phyloP scores from a whole-genome alignment of 2,329 filamentous ascomycete species.

The Aspergillus amoenus region DNA sequence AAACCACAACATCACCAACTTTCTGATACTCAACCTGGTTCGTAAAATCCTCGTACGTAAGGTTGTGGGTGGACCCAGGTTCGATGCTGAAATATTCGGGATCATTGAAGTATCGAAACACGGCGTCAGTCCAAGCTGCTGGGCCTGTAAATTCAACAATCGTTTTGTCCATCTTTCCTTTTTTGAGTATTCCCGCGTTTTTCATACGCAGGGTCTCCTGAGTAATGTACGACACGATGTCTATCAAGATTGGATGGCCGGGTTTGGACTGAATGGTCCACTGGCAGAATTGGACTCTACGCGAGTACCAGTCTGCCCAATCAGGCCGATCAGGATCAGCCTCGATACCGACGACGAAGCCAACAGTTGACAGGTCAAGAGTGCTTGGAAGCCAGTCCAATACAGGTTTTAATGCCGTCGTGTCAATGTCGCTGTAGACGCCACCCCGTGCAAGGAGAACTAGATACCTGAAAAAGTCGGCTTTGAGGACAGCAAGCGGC shows the following conservation, averaged over 20 bases:
- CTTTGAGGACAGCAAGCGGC: conserved; percentile 72
- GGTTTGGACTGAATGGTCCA: conserved; percentile 98
- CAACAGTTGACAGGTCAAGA: conserved; percentile 74
- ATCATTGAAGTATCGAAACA: conserved; percentile 95
- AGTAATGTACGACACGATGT: conserved; percentile 84
- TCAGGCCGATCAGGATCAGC: conserved; percentile 90
- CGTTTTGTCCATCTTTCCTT: conserved; percentile 63
- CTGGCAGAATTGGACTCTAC: conserved; percentile 96
- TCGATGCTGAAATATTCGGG: conserved; percentile 80
- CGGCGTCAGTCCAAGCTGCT: conserved; percentile 86
- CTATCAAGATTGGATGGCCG: conserved; percentile 85
- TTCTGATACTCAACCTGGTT: conserved; percentile 80
- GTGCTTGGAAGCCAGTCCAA: conserved; percentile 81
- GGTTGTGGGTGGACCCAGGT: conserved; percentile 63
- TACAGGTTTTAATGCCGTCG: conserved; percentile 76
- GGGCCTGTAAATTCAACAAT: conserved; percentile 95
- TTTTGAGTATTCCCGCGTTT: conserved; percentile 62
- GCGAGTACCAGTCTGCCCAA: conserved; percentile 94
- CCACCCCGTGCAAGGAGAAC: conserved; percentile 75
- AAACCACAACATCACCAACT: conserved; percentile 86
- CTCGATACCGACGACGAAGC: conserved; percentile 91
- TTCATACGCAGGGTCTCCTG: conserved; percentile 75
- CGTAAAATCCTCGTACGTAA: conserved; percentile 87
- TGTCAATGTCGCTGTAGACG: conserved; percentile 92
- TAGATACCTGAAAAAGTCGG: conserved; percentile 75